phyloP scores from a whole-genome alignment of 768 basidiomycete species.

The Termitomyces sp. region DNA sequence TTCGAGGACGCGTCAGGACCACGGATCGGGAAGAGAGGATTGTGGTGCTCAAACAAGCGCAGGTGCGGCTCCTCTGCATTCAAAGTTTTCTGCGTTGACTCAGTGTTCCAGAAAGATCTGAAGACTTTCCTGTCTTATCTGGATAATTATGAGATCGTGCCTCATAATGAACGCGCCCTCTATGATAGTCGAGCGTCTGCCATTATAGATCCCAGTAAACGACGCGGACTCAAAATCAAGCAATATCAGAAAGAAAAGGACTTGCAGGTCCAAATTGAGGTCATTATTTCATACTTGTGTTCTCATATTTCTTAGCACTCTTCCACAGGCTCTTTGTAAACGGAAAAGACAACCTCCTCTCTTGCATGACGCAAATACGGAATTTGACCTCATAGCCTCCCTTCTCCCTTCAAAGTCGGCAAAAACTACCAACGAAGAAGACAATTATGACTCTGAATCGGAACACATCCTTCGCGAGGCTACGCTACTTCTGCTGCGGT shows the following conservation, averaged over 20 bases:
- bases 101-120: slow-evolving; percentile 37
- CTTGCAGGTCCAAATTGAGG: slow-evolving; percentile 64
- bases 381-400: slow-evolving; percentile 60
- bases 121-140: slow-evolving; percentile 41
- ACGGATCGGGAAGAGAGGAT: slow-evolving; percentile 55
- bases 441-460: slow-evolving; percentile 49
- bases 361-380: slow-evolving; percentile 29
- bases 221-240: slow-evolving; percentile 85
- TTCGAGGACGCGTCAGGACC: slow-evolving; percentile 53
- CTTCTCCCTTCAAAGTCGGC: slow-evolving; percentile 39
- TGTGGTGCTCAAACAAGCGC: slow-evolving; percentile 42
- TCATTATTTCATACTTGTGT: slow-evolving; percentile 20
- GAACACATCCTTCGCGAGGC: slow-evolving; percentile 67
- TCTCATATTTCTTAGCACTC: not conserved
- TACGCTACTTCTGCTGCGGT: slow-evolving; percentile 63
- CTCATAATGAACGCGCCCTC: slow-evolving; percentile 51
- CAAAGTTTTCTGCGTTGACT: slow-evolving; percentile 12
- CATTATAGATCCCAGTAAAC: slow-evolving; percentile 59
- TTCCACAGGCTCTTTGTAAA: slow-evolving; percentile 45
- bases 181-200: slow-evolving; percentile 41
- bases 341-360: slow-evolving; percentile 37
- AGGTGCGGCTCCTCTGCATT: slow-evolving; percentile 39
- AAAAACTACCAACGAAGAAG: slow-evolving; percentile 24
- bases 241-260: slow-evolving; percentile 88
- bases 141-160: slow-evolving; percentile 62